Base-by-base conservation (phyloP, 2,329 filamentous ascomycete genomes). In the Fusarium sp. region DNA sequence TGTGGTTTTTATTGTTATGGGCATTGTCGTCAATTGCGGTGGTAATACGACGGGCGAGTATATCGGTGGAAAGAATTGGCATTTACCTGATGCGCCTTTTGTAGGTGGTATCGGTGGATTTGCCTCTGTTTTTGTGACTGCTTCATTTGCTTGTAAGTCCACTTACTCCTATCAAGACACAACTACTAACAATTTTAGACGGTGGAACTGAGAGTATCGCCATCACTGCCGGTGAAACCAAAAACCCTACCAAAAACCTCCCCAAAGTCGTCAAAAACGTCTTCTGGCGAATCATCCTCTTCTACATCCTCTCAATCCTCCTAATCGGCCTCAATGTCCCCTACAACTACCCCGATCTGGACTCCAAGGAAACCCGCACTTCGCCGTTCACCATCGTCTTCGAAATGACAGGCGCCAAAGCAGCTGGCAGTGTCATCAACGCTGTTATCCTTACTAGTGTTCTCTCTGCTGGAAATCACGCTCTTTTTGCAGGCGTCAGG, bases 141-240 rank as follows among this genome's bases (percentile, higher is more conserved):
- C 79, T n/a, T 80, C 79, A 3, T 90, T 91, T 75, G 87, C 89
- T 27, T 90, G 82, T 80, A 75, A 81, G 84, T 56, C 81, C 7
- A 8, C 25, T 20, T 27, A 7, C 5, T 14, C 21, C 18, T 3
- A 6, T 13, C 5, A 14, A 2, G 5, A 34, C 13, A 37, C 7
- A 13, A 50, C 59, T 11, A 55, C 23, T 30, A 51, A 51, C 4
- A 1, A 41, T 20, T 7, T 28, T 11, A 80, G 78, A 79, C 34
- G 78, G 78, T 34, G 89, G 88, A 55, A 90, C 88, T 4, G 89
- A 90, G 76, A 87, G 85, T 34, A 89, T 91, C 50, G 88, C 88
- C 53, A 88, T 91, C 60, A 90, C 89, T 0, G 89, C 89, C 2
- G 89, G 89, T 45, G 89, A 91, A 76, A 90, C 89, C 3, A 87